Base-by-base conservation (phyloP, 1,284 basidiomycete species). In the Ustilago cynodontis region DNA sequence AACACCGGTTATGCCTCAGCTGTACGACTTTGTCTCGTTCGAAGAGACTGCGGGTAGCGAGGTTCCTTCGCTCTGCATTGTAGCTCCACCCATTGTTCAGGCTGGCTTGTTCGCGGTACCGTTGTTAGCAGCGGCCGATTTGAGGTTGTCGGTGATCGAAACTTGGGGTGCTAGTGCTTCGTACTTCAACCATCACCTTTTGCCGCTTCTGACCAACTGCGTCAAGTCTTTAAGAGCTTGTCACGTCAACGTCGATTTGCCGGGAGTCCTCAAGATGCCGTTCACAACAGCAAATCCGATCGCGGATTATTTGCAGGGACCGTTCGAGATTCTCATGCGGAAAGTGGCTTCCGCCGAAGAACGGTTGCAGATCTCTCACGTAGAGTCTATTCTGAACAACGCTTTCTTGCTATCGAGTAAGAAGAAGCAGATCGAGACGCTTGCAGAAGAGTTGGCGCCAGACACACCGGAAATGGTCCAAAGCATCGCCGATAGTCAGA, bases 291-390 rank as follows among this genome's bases (percentile, higher is more conserved):
- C 73, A 29, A 77, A 71, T 20, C 51, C 73, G 3, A 60, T 69
- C 35, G 64, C 69, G n/a, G 59, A 63, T 61, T 68, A 71, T 31
- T 49, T 77, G 8, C 73, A 77, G 26, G 69, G 73, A 8, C 68
- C 73, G 1, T 71, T 67, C 31, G 73, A 77, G 41, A 71, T 77
- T 20, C 59, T 77, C 20, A 71, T 77, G 73, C 39, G 65, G n/a
- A 71, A 65, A 33, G 55, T 77, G 3, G 69, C 68, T 6, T 56
- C 64, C 0, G 69, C 55, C 6, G 73, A 77, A 39, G 65, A 71
- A 20, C 65, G 69, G 29, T 37, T 77, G 29, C 65, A 77, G 29
- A 71, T 68, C 45, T 68, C 65, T 3, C 65, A 71, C 37, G 61
- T 71, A 18, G 61, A 71, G 49, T 71, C 68, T 60, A 65, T 77